phyloP scores from a whole-genome alignment of 2,329 filamentous ascomycete genomes.

The Akanthomyces dipterigenus region DNA sequence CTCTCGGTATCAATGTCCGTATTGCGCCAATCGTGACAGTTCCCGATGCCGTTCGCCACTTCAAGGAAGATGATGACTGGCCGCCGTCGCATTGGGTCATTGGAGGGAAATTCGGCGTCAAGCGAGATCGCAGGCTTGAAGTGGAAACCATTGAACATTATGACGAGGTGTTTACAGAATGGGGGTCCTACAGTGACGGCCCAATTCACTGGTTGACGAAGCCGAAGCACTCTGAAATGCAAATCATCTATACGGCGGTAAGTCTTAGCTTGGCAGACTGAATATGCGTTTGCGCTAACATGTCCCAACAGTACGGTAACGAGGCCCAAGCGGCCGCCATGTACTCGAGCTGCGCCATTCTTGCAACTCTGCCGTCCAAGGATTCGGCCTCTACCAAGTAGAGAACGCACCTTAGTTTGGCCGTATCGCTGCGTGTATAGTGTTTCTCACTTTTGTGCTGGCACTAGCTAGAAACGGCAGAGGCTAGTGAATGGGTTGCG shows the following conservation, averaged over 20 bases:
- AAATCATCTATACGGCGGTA: not conserved
- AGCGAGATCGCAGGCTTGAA: not conserved
- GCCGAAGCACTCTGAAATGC: not conserved
- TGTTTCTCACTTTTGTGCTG: too few relatives aligned
- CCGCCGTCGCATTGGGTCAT: not conserved
- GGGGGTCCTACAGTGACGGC: not conserved
- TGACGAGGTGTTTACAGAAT: not conserved
- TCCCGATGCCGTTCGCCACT: not conserved
- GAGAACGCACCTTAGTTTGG: too few relatives aligned
- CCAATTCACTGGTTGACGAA: not conserved
- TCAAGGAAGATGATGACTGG: too few relatives aligned
- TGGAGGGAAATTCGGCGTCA: not conserved
- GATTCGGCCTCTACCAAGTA: too few relatives aligned
- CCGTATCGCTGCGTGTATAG: too few relatives aligned
- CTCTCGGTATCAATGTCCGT: not conserved
- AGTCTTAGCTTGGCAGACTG: not conserved
- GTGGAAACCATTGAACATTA: not conserved
- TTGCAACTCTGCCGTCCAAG: not conserved
- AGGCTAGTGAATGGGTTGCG: too few relatives aligned
- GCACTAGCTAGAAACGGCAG: too few relatives aligned
- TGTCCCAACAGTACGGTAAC: not conserved
- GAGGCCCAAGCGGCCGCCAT: not conserved
- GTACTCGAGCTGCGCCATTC: slow-evolving; percentile 1
- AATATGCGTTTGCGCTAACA: not conserved
- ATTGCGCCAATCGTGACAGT: not conserved